Percentiles rank a stretch among this genome's conserved stretches.
These are phyloP conservation scores for Fusarium paranaense DNA, from an alignment of 2,329 filamentous ascomycete species.

Conservation along the genomic window DNA sequence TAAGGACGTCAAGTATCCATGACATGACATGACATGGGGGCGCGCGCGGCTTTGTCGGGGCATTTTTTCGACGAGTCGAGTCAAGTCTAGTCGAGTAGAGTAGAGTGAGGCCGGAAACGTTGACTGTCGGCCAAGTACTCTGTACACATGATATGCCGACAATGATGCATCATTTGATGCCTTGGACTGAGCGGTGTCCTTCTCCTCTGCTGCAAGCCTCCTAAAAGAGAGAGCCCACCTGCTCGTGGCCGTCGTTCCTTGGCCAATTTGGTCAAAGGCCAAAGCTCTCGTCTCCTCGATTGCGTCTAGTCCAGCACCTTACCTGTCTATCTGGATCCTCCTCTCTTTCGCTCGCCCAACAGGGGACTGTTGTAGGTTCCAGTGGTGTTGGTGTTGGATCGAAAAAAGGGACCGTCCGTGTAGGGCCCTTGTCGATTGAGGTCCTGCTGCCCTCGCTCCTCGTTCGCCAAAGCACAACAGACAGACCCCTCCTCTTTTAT, in stretches of 20 bases:
- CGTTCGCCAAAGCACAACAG: constrained; percentile 17
- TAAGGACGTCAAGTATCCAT: constrained; percentile 1
- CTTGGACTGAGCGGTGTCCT: neutral
- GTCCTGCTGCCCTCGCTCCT: constrained; percentile 24
- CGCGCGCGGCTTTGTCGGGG: constrained; percentile 2
- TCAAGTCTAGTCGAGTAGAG: neutral
- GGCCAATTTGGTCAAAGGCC: constrained; percentile 9
- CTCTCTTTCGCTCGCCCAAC: neutral
- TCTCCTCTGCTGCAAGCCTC: constrained; percentile 7
- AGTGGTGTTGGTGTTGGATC: constrained; percentile 37
- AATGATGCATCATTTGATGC: neutral
- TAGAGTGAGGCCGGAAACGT: constrained; percentile 25
- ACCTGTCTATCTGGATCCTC: constrained; percentile 2
- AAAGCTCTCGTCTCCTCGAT: constrained; percentile 17
- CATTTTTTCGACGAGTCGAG: constrained; percentile 1
- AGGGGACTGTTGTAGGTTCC: neutral
- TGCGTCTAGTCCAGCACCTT: neutral
- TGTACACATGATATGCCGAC: constrained; percentile 9
- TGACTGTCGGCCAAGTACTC: constrained; percentile 14
- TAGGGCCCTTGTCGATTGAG: constrained; percentile 34
- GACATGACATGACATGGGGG: constrained; percentile 7
- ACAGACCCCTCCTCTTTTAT: constrained; percentile 32
- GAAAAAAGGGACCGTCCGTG: constrained; percentile 35
- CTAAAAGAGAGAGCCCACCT: constrained; percentile 29
- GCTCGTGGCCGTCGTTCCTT: constrained; percentile 3